A percentile compares a stretch with the other conserved stretches of the same genome.
Evolutionary conservation across 306 rosid genomes (phyloP).

Genomic region (Fagus crenata): DNA sequence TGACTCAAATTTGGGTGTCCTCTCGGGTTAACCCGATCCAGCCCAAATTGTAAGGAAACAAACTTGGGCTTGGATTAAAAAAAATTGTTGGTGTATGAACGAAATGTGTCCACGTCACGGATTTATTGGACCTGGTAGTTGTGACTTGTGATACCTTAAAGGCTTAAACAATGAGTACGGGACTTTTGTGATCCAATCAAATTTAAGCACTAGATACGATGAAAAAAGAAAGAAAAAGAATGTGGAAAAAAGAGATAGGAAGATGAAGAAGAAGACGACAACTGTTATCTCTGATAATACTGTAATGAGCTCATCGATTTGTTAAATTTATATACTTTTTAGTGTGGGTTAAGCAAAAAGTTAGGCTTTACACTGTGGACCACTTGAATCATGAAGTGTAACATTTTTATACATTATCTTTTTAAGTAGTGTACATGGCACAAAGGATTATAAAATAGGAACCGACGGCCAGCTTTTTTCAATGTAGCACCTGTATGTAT

Average conservation of each 20-base stretch:
- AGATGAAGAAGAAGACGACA: not conserved
- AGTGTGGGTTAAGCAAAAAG: constrained; percentile 8
- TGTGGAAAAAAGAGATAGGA: not conserved
- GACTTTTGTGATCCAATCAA: too few species aligned
- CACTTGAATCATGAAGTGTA: constrained; percentile 20
- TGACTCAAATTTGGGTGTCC: not conserved
- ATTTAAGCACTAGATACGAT: too few species aligned
- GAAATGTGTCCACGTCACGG: too few species aligned
- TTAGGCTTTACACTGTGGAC: constrained; percentile 30
- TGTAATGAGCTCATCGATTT: not conserved
- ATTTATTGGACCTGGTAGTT: too few species aligned
- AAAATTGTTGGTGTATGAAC: too few species aligned
- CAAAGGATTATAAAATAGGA: not conserved
- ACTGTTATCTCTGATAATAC: not conserved
- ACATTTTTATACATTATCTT: not conserved
- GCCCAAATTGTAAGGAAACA: too few species aligned
- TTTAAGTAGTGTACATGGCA: not conserved
- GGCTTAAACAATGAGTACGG: too few species aligned
- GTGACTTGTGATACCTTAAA: too few species aligned
- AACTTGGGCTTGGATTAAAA: not conserved
- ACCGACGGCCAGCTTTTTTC: not conserved
- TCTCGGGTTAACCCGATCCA: not conserved
- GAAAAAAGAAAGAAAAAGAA: too few species aligned
- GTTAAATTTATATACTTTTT: not conserved
- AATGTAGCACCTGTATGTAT: not conserved